Conservation (phyloP, 2,329 filamentous ascomycete species). For the Zymoseptoria tritici region DNA sequence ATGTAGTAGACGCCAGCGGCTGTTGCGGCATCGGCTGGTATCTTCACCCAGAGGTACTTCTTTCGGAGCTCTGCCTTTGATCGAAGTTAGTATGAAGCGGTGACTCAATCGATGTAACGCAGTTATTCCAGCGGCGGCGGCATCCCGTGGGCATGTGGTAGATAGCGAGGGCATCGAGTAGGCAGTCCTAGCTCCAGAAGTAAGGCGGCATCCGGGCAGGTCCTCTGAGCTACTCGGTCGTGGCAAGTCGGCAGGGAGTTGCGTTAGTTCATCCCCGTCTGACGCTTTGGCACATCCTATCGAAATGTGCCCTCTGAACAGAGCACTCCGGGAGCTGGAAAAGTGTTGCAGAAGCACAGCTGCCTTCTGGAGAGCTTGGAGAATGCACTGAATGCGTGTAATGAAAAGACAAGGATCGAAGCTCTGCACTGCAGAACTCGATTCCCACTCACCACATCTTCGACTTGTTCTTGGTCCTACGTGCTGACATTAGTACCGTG, state of each 20-base stretch:
- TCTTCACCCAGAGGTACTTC: constrained; percentile 15
- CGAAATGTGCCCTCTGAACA: background rate
- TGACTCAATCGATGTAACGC: background rate
- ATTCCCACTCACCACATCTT: background rate
- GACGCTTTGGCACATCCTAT: too few species aligned
- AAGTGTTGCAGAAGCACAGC: background rate
- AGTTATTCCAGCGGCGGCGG: background rate
- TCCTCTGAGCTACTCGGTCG: background rate
- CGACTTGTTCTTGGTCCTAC: background rate
- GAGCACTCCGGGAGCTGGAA: background rate
- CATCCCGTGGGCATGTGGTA: background rate
- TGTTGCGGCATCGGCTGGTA: constrained; percentile 6
- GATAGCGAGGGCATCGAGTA: background rate
- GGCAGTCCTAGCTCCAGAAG: background rate
- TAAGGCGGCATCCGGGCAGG: background rate
- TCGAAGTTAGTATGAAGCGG: background rate
- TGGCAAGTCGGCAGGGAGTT: background rate
- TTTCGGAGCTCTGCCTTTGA: constrained; percentile 1
- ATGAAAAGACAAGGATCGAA: background rate
- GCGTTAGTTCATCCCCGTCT: background rate
- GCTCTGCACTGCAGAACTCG: background rate
- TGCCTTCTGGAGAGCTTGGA: background rate
- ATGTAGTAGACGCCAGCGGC: constrained; percentile 20
- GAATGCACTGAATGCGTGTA: background rate
- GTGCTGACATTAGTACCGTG: background rate